Conservation (phyloP, 768 basidiomycete genomes). For the Tricholoma hemisulphureum region DNA sequence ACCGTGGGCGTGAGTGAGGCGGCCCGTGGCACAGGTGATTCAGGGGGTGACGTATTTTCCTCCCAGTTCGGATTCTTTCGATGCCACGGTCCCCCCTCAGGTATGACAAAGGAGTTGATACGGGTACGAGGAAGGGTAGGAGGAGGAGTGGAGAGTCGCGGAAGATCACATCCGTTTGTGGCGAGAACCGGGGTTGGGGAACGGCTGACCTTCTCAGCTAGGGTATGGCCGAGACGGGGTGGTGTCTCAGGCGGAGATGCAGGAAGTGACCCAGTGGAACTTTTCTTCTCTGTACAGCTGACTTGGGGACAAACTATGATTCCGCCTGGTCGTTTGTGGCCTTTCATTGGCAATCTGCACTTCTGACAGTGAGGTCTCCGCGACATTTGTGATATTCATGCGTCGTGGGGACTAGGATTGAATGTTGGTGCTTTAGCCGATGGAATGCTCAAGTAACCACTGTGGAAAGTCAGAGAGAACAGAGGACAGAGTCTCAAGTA, state of each 20-base stretch:
- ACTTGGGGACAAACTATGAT: constrained; percentile 26
- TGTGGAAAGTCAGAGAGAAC: not conserved
- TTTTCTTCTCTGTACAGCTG: not conserved
- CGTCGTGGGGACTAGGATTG: not conserved
- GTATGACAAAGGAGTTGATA: constrained; percentile 10
- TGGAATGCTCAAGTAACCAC: not conserved
- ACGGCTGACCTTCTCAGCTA: not conserved
- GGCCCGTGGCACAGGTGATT: constrained; percentile 3
- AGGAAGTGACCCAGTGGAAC: not conserved
- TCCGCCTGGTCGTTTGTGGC: constrained; percentile 36
- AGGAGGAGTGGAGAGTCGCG: not conserved
- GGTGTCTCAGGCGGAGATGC: constrained; percentile 10
- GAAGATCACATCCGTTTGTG: not conserved
- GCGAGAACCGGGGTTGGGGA: constrained; percentile 3
- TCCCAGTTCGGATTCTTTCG: constrained; percentile 35
- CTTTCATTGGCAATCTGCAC: constrained; percentile 37
- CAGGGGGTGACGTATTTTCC: constrained; percentile 12
- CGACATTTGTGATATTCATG: not conserved
- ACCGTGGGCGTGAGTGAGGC: constrained; percentile 24
- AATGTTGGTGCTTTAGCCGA: not conserved
- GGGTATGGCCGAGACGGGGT: not conserved
- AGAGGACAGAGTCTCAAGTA: not conserved
- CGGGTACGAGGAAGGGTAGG: not conserved
- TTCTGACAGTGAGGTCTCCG: constrained; percentile 32
- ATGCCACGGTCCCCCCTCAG: constrained; percentile 23